Evolutionary conservation across 1,139 yeast species (phyloP), one percentile per base, ranked within the genome.

Genomic region (Barnettozyma hawaiiensis): DNA sequence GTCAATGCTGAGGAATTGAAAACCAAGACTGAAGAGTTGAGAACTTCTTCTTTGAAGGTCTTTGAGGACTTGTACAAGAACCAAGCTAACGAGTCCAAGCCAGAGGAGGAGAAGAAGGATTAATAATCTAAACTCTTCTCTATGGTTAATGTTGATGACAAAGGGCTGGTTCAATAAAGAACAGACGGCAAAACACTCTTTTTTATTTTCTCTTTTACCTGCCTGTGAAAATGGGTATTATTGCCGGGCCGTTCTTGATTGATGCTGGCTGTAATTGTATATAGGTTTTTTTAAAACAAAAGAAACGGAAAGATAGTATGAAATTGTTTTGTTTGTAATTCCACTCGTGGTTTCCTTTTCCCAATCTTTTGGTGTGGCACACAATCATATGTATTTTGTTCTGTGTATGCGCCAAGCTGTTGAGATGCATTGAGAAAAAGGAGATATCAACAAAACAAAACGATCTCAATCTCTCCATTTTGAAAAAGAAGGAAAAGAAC

Each of bases 51-150:
- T 41, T 78, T 90, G 73, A 86, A 89, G 70, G 81, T 89, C 58
- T 90, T 90, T 70, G 96, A 89, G 76, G 85, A 86, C 74, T 83
- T 90, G 73, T 89, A 90, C 87, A 90, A 89, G 78, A 82, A 84
- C 44, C 39, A 43, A 26, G 40, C 49, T 18, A 42, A 36, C 37
- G 50, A 49, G 36, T 35, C 45, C 16, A 47, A 47, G 40, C 42
- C 50, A 23, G 48, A 48, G 24, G 49, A 42, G 16, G 46, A 47
- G 41, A 47, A 47, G 44, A 42, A 47, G 36, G 35, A 42, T 27
- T 41, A 32, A 37, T 26, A 15, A 18, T 31, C 35, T 19, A 20
- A 16, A 20, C 7, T 5, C 5, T 20, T 35, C 16, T 12, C n/a
- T 27, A n/a, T 26, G 27, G 19, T 35, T 26, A 35, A 28, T 24